These are phyloP conservation scores for Sclerotinia subarctica DNA, from an alignment of 2,329 filamentous ascomycete species.

Conservation along the genomic window DNA sequence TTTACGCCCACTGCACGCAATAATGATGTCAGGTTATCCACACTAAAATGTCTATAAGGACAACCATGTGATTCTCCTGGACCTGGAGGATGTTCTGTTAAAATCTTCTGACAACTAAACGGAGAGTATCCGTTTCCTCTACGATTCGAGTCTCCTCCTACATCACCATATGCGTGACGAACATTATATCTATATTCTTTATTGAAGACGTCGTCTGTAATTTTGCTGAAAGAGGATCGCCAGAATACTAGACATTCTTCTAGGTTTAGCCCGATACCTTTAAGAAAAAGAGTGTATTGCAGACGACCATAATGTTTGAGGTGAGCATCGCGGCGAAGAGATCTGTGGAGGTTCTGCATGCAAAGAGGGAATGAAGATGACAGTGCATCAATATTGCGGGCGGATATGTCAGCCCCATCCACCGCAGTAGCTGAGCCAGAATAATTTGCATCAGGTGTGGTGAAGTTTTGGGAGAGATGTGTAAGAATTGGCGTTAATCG, in stretches of 20 bases:
- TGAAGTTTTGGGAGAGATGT: slow-evolving; percentile 93
- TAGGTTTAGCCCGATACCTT: slow-evolving; percentile 88
- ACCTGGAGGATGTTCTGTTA: slow-evolving; percentile 83
- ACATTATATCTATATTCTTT: slow-evolving; percentile 98
- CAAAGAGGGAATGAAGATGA: slow-evolving; percentile 84
- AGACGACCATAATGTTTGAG: slow-evolving; percentile 90
- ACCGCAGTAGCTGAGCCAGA: slow-evolving; percentile 61
- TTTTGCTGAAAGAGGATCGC: slow-evolving; percentile 78
- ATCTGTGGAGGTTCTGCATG: slow-evolving; percentile 88
- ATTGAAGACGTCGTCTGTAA: slow-evolving; percentile 92
- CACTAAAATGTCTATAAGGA: slow-evolving; percentile 86
- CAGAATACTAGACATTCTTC: slow-evolving; percentile 92
- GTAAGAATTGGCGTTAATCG: slow-evolving; percentile 72
- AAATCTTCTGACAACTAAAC: slow-evolving; percentile 91
- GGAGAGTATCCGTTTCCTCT: slow-evolving; percentile 85
- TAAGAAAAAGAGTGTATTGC: slow-evolving; percentile 95
- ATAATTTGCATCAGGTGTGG: slow-evolving; percentile 84
- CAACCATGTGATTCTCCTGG: slow-evolving; percentile 92
- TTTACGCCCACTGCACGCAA: slow-evolving; percentile 75
- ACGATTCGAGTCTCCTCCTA: slow-evolving; percentile 86
- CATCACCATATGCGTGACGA: slow-evolving; percentile 91
- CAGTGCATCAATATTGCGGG: slow-evolving; percentile 74
- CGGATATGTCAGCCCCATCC: slow-evolving; percentile 70
- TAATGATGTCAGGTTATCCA: slow-evolving; percentile 78
- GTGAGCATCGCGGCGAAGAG: slow-evolving; percentile 81